Base-by-base conservation (phyloP, 306 rosid genomes). In the Glycine latifolia region DNA sequence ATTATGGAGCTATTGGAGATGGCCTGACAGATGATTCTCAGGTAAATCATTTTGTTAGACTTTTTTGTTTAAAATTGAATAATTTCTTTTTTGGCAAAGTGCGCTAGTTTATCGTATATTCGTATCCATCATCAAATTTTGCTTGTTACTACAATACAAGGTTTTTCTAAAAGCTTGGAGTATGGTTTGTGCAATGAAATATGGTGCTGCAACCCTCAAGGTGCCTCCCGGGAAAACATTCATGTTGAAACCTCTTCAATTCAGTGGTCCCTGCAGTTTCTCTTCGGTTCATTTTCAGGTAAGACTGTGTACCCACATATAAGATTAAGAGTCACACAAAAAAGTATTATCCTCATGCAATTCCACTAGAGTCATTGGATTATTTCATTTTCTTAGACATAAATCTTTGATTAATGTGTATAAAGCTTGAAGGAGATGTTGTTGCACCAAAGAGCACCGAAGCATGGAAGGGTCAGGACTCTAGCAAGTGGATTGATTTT, bases 1-100 rank as follows among this genome's bases (percentile, higher is more conserved):
- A 78, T 61, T 83, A 83, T 62, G 86, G 86, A 14, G 82, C 86
- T 43, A 43, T 26, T 14, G 86, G 79, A 31, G 79, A 83, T 83
- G 82, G 82, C 9, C 1, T 9, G n/a, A 3, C 61, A 43, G 78
- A 83, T 63, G 86, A 83, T 71, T 83, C 86, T 20, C 41, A 71
- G 7, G 82, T 83, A 82, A 58, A 73, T 15, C 11, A 35, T 63
- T 65, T 16, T 26, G 31, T 35, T 16, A 8, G 5, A 60, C 43
- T 61, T 52, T 50, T 17, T 66, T 41, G 33, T 26, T 54, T 53
- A 26, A 20, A 1, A 41, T 37, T 67, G 54, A 67, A 39, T 44
- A 0, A 3, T 35, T 35, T 0, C 2, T 17, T 31, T 8, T 59
- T 31, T 8, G 39, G 7, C 60, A 0, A 3, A 35, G 10, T 73